These are phyloP conservation scores for Colletotrichum sp. DNA, from an alignment of 2,329 filamentous ascomycete species.

Conservation along the genomic window DNA sequence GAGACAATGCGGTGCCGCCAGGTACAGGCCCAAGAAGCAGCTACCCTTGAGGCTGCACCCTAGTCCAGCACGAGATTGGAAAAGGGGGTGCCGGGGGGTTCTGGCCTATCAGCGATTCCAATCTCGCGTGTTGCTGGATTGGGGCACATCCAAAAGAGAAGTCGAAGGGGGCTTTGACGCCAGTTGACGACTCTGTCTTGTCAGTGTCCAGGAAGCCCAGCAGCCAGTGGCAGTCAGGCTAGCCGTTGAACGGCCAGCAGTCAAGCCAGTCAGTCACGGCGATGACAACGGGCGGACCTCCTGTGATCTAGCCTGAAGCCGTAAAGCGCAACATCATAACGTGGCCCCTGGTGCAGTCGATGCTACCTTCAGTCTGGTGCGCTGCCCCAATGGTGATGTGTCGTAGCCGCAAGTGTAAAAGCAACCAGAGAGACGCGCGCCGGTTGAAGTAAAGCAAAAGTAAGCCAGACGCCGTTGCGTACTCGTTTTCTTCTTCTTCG, in stretches of 20 bases:
- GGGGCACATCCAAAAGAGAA: not conserved
- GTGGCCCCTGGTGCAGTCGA: not conserved
- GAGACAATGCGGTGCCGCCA: constrained; percentile 19
- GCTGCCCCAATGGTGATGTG: not conserved
- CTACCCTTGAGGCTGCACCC: constrained; percentile 18
- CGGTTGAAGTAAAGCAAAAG: not conserved
- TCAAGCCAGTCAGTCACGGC: not conserved
- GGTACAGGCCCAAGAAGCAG: constrained; percentile 15
- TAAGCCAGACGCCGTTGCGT: not conserved
- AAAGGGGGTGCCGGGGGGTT: constrained; percentile 15
- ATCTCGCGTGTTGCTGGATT: constrained; percentile 12
- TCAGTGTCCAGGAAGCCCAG: not conserved
- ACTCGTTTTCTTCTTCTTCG: not conserved
- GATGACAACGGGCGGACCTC: constrained; percentile 11
- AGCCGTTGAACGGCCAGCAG: constrained; percentile 13
- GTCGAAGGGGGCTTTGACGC: not conserved
- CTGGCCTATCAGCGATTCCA: constrained; percentile 14
- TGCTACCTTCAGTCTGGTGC: not conserved
- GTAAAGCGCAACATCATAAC: not conserved
- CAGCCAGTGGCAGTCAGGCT: not conserved
- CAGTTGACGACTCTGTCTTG: not conserved
- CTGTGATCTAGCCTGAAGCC: not conserved
- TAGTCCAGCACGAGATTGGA: constrained; percentile 19
- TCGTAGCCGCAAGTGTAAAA: not conserved
- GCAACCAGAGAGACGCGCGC: constrained; percentile 8